Conservation (phyloP, 306 rosid genomes). For the Elaeagnus macrophylla region DNA sequence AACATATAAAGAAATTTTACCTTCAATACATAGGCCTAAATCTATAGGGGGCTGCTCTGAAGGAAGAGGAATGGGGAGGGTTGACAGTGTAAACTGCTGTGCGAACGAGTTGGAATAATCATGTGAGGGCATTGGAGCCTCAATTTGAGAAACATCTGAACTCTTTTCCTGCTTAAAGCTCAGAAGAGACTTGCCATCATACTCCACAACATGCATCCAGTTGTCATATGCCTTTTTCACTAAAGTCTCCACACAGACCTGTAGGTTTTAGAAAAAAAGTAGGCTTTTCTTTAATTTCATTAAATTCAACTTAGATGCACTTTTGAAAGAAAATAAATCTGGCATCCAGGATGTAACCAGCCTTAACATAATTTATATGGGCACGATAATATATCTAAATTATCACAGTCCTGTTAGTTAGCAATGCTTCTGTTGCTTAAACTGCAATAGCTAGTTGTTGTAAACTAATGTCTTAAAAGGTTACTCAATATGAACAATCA, state of each 20-base stretch:
- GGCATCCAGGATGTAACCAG: too few relatives aligned
- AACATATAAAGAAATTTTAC: constrained; percentile 19
- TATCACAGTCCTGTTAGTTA: too few relatives aligned
- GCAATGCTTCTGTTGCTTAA: too few relatives aligned
- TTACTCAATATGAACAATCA: too few relatives aligned
- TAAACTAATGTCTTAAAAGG: too few relatives aligned
- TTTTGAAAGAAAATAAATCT: not conserved
- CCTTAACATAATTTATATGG: too few relatives aligned
- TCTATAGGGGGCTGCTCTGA: constrained; percentile 42
- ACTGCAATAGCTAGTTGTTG: too few relatives aligned
- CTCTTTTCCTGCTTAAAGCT: constrained; percentile 42
- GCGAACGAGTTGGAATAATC: constrained; percentile 50
- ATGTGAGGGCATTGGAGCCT: constrained; percentile 29
- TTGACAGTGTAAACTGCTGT: constrained; percentile 44
- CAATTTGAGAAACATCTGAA: constrained; percentile 32
- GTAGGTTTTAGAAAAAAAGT: constrained; percentile 3
- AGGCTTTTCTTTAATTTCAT: not conserved
- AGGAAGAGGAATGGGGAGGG: constrained; percentile 37
- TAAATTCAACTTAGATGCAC: not conserved
- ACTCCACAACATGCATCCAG: constrained; percentile 45
- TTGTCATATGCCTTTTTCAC: constrained; percentile 38
- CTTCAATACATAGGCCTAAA: constrained; percentile 39
- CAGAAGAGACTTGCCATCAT: constrained; percentile 50
- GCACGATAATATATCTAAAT: too few relatives aligned
- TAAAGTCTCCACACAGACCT: constrained; percentile 41